Evolutionary conservation across 345 rosid species (phyloP), one percentile per base, ranked within the genome.

Genomic region (Populus euphratica): DNA sequence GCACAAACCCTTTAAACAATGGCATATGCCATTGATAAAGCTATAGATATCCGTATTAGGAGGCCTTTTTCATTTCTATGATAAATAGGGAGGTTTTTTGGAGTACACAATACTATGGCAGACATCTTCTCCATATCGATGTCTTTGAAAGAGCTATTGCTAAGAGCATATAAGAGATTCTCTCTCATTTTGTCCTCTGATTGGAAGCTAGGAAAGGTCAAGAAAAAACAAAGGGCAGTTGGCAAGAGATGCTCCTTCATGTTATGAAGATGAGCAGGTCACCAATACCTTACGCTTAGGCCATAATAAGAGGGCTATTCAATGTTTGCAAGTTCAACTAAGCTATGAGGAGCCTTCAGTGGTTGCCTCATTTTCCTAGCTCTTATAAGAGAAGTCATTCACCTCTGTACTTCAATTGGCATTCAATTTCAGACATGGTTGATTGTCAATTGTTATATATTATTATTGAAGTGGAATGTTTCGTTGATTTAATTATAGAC

Each of bases 1-100:
- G 79, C 73, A 81, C 76, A 83, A 76, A 81, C 81, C 80, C 43
- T 69, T 41, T 35, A 66, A 62, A 33, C 31, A 35, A 59, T 43
- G 56, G 82, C 70, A 81, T 81, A 73, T 79, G 81, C 82, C 75
- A 11, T 25, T 75, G 38, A 70, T 61, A 41, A 70, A 70, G 61
- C 69, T 61, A 17, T 20, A n/a, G 73, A 69, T 74, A 31, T 74
- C 59, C 56, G 54, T 73, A 8, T 59, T 39, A 20, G 9, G 49
- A 14, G 9, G 9, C 69, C 20, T 11, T 35, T 31, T 61, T 73
- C 50, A 44, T 44, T 44, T 12, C 17, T 44, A 14, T 13, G 50
- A 44, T 44, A 44, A 44, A 44, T 18, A 38, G 23, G 23, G 71
- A 33, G 23, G 44, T 9, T 68, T 18, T 38, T 8, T 20, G 31